Base-by-base conservation (phyloP, 371 early-diverging fungal genomes). In the Rhizomucor miehei region DNA sequence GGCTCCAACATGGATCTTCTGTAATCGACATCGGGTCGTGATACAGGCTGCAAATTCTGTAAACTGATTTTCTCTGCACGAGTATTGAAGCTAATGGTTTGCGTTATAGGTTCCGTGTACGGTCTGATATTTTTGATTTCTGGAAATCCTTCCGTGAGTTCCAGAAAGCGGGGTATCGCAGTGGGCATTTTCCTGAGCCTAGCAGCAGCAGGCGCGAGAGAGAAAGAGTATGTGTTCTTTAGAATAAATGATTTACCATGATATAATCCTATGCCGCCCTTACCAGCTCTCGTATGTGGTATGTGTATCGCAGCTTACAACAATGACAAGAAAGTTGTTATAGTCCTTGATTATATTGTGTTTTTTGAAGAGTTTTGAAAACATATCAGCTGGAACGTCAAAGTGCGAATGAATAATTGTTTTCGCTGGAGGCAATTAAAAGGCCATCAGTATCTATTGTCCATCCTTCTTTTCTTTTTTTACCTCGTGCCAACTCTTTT, bases 401-500 rank as follows among this genome's bases (percentile, higher is more conserved):
- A 45, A 41, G 6, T 39, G 3, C 3, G 19, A 44, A 16, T n/a
- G 21, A 8, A 46, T 20, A 23, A 52, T 46, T 1, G 40, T 16
- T 16, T 12, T 29, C 5, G 29, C 29, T 29, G 29, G 8, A 8
- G 8, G 29, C 29, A 29, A 29, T 29, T n/a, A n/a, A n/a, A n/a
- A n/a, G n/a, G n/a, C n/a, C 29, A 8, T 29, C 29, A 29, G 29
- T 29, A 29, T 29, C 29, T 29, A 29, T 3, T 8, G 8, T 8
- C 29, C 29, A 29, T 29, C 29, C 5, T 29, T n/a, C n/a, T n/a
- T n/a, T n/a, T 14, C 6, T 40, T n/a, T 34, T 19, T 17, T 38
- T 53, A 71, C 75, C 75, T 66, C 76, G 65, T 35, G 57, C 45
- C 9, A 75, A 56, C 39, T 75, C 76, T 40, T 56, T 23, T 3